Evolutionary conservation across 2,329 filamentous ascomycete species (phyloP), one percentile per base, ranked within the genome.

Genomic region (Aspergillus sp.): DNA sequence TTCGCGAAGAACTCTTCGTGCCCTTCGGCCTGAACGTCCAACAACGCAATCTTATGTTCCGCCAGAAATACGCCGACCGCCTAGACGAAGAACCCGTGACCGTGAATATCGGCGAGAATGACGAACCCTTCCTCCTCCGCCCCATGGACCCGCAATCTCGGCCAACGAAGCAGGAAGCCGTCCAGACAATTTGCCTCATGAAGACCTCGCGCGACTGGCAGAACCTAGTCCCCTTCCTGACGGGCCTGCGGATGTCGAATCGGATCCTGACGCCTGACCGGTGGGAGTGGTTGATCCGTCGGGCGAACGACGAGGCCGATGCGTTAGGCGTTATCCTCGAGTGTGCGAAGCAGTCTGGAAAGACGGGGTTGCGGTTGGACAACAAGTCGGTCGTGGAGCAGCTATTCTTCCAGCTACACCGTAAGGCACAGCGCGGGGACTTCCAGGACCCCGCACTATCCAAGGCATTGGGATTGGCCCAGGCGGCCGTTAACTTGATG

Each of bases 1-100:
- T 69, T 57, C 70, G 71, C 52, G 55, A 72, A 50, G 63, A 67
- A 36, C 59, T 73, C 43, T 73, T 74, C 56, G 67, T 72, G 30
- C 71, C 71, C 29, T 61, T 60, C 42, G 62, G 63, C 34, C 62
- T 73, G 4, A 55, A 58, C 33, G 48, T 56, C 4, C 60, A 60
- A 38, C 70, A 73, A 47, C 62, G 61, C 48, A 61, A 57, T 36
- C 60, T 69, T 40, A 64, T 73, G 47, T 72, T 68, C 57, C 63
- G 64, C 43, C 49, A 61, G 30, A 65, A 61, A 34, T 61, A 67
- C 41, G 58, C 62, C 35, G 55, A 61, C 9, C 55, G 61, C 43
- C 58, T 73, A 29, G 51, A 61, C 30, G 60, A 69, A 9, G 63
- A 72, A 35, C 68, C 69, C 0, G 61, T 73, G 8, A 65, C 62